These are phyloP conservation scores for Brasenia schreberi DNA, from an alignment of 164 flowering plant genomes.

Conservation along the genomic window DNA sequence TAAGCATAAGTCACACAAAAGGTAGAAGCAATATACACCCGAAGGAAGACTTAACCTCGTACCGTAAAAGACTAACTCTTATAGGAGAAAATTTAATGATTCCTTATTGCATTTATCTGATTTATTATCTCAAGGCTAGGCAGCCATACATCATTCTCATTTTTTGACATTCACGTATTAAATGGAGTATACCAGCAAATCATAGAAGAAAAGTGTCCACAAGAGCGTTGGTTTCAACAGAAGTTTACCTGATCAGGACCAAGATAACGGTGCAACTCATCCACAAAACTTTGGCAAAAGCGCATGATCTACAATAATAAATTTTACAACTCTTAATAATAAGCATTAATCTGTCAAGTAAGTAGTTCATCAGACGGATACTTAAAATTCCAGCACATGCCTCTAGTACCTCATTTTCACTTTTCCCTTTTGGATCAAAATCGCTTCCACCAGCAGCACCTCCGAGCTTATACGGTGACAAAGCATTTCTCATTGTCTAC, in stretches of 20 bases:
- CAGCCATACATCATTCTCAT: too few relatives aligned
- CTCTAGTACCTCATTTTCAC: conserved; percentile 71
- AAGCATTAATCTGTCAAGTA: neutral
- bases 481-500: conserved; percentile 89
- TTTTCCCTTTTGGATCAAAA: conserved; percentile 97
- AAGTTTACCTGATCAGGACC: conserved; percentile 78
- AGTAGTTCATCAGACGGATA: neutral
- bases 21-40: too few relatives aligned
- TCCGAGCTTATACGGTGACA: conserved; percentile 92
- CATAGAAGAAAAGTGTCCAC: too few relatives aligned
- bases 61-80: too few relatives aligned
- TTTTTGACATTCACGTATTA: too few relatives aligned
- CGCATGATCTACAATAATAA: conserved; percentile 68
- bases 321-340: neutral
- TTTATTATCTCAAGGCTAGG: too few relatives aligned
- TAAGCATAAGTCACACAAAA: too few relatives aligned
- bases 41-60: too few relatives aligned
- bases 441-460: conserved; percentile 99
- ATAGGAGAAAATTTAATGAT: too few relatives aligned
- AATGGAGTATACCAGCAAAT: too few relatives aligned
- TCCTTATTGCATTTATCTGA: too few relatives aligned
- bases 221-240: neutral
- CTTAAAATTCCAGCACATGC: neutral
- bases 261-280: conserved; percentile 76
- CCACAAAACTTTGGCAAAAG: conserved; percentile 98